Percentiles rank a stretch among this genome's conserved stretches.
Evolutionary conservation across 1,284 basidiomycete species (phyloP).

Genomic region (Mycena citricolor): DNA sequence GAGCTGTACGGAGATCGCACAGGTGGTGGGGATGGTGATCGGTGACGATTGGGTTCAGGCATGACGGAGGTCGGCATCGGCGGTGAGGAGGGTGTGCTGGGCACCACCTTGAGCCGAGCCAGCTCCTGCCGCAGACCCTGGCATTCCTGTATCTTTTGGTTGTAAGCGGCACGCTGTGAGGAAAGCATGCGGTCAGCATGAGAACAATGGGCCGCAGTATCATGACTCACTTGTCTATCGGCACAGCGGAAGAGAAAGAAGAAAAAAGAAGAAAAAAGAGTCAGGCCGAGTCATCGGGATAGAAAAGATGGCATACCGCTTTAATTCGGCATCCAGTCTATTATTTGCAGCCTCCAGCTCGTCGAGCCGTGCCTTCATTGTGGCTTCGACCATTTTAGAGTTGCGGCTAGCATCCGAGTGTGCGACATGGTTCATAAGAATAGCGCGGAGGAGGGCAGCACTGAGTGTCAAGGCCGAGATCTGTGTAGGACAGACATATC

Average conservation of each 20-base stretch:
- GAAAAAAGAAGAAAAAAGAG: constrained; percentile 21
- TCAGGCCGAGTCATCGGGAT: constrained; percentile 23
- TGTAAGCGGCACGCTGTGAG: constrained; percentile 55
- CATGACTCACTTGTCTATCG: constrained; percentile 58
- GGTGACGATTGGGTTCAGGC: constrained; percentile 28
- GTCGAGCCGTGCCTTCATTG: constrained; percentile 61
- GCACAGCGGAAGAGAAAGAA: constrained; percentile 23
- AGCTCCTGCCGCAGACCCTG: constrained; percentile 65
- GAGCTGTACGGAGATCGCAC: constrained; percentile 37
- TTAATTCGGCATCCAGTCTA: constrained; percentile 65
- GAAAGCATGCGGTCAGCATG: too few species aligned
- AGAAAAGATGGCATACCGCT: constrained; percentile 45
- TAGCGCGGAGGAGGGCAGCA: constrained; percentile 71
- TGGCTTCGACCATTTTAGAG: constrained; percentile 58
- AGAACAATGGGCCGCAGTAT: constrained; percentile 22
- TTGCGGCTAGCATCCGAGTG: constrained; percentile 70
- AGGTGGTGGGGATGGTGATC: constrained; percentile 33
- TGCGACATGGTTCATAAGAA: constrained; percentile 75
- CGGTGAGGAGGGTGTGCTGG: constrained; percentile 38
- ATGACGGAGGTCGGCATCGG: constrained; percentile 27
- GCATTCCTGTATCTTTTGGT: constrained; percentile 68
- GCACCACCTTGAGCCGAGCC: constrained; percentile 51
- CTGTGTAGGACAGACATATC: constrained; percentile 37
- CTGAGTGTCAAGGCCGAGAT: constrained; percentile 62
- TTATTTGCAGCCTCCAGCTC: constrained; percentile 56